These are phyloP conservation scores for Metschnikowia similis DNA, from an alignment of 805 yeast genomes.

Conservation along the genomic window DNA sequence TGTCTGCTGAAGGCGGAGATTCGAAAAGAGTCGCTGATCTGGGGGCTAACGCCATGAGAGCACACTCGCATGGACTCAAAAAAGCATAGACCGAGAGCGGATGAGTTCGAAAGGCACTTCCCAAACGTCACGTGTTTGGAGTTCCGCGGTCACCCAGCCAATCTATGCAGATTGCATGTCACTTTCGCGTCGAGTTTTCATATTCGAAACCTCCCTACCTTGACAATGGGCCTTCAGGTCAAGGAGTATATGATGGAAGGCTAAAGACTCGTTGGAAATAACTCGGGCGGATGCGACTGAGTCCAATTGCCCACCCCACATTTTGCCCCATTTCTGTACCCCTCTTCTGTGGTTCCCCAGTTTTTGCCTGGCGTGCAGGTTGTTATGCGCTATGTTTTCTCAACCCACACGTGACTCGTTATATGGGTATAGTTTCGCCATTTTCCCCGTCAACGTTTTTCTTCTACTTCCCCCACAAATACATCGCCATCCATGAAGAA, in stretches of 20 bases:
- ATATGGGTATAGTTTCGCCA: not conserved
- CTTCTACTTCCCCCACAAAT: not conserved
- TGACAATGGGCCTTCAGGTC: not conserved
- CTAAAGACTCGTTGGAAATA: not conserved
- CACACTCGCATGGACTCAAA: not conserved
- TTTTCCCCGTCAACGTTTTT: not conserved
- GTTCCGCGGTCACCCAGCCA: not conserved
- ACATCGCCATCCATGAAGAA: conserved; percentile 33
- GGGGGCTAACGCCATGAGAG: not conserved
- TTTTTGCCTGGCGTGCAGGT: not conserved
- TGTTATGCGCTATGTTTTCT: not conserved
- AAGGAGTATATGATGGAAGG: not conserved
- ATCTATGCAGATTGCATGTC: conserved; percentile 2
- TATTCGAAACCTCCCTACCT: not conserved
- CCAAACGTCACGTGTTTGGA: not conserved
- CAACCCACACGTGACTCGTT: conserved; percentile 1
- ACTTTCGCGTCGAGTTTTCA: conserved; percentile 1
- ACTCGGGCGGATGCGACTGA: too few species aligned
- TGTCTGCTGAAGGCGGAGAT: not conserved
- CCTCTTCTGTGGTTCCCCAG: not conserved
- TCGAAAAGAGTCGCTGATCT: not conserved
- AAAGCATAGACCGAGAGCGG: not conserved
- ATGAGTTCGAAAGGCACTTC: not conserved
- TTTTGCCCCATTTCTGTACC: not conserved
- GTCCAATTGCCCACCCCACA: not conserved